These are phyloP conservation scores for Chrysanthemum lavandulifolium DNA, from an alignment of 129 eudicot species.

Conservation along the genomic window DNA sequence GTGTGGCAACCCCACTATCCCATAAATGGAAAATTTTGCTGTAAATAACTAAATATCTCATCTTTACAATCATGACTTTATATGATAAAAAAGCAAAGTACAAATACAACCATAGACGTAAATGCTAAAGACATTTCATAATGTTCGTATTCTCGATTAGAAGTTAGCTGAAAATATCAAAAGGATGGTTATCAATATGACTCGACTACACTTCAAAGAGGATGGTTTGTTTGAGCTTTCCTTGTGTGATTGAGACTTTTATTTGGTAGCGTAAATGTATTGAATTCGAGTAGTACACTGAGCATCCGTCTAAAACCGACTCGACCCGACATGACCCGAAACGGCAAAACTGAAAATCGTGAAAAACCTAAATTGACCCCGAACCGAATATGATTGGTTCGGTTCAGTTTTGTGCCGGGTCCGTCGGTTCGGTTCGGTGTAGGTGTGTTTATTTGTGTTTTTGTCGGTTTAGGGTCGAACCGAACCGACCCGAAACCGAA, in stretches of 20 bases:
- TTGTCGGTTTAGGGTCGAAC: too few species aligned
- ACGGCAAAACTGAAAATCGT: too few species aligned
- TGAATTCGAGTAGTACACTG: neutral
- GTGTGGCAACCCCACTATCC: slow-evolving; percentile 24
- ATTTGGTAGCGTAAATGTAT: neutral
- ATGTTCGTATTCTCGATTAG: neutral
- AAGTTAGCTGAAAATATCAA: slow-evolving; percentile 2
- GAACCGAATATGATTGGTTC: too few species aligned
- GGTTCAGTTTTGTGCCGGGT: too few species aligned
- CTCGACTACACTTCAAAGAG: neutral
- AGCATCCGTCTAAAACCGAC: too few species aligned
- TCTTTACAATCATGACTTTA: slow-evolving; percentile 12
- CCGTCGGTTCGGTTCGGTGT: too few species aligned
- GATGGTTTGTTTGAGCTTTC: neutral
- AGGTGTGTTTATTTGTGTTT: too few species aligned
- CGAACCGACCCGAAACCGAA: too few species aligned
- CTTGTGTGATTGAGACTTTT: neutral
- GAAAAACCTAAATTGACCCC: too few species aligned
- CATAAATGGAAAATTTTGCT: slow-evolving; percentile 22
- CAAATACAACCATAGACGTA: neutral
- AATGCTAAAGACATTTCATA: neutral
- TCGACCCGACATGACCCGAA: too few species aligned
- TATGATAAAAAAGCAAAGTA: slow-evolving; percentile 10
- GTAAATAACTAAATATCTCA: slow-evolving; percentile 18
- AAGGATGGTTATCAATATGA: too few species aligned